phyloP scores from a whole-genome alignment of 1,284 basidiomycete species.

The Meira miltonrushii region DNA sequence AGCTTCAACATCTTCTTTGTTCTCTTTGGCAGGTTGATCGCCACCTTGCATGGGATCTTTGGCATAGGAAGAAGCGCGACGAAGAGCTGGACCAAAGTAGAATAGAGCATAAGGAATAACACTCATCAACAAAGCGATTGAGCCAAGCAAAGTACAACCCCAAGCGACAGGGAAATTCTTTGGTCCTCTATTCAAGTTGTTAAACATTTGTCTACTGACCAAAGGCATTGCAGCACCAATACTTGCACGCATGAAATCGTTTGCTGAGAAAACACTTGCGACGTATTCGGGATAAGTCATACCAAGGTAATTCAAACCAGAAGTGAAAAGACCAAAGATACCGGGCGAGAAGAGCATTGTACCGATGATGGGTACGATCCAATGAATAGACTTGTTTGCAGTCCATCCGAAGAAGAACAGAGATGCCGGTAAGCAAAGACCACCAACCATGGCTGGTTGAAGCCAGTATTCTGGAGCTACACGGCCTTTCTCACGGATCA shows the following conservation, averaged over 20 bases:
- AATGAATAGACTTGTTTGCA: slow-evolving; percentile 29
- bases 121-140: slow-evolving; percentile 28
- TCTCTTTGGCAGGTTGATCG: not conserved
- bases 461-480: slow-evolving; percentile 37
- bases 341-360: slow-evolving; percentile 25
- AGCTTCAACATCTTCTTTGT: not conserved
- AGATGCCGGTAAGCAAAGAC: slow-evolving; percentile 57
- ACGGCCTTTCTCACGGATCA: slow-evolving; percentile 21
- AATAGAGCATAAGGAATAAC: slow-evolving; percentile 33
- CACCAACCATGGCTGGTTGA: slow-evolving; percentile 26
- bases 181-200: slow-evolving; percentile 36
- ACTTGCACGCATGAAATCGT: slow-evolving; percentile 33
- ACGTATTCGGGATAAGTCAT: slow-evolving; percentile 32
- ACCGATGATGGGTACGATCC: slow-evolving; percentile 36
- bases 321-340: slow-evolving; percentile 36
- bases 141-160: slow-evolving; percentile 34
- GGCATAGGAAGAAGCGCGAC: slow-evolving; percentile 25
- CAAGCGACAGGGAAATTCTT: slow-evolving; percentile 31
- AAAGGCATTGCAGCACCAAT: slow-evolving; percentile 36
- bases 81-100: slow-evolving; percentile 36
- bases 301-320: slow-evolving; percentile 22
- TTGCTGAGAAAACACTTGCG: slow-evolving; percentile 32
- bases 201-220: slow-evolving; percentile 32
- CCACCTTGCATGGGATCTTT: not conserved
- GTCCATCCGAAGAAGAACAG: slow-evolving; percentile 46